Conservation (phyloP, 148 eudicot species). For the Rhododendron ovatum region DNA sequence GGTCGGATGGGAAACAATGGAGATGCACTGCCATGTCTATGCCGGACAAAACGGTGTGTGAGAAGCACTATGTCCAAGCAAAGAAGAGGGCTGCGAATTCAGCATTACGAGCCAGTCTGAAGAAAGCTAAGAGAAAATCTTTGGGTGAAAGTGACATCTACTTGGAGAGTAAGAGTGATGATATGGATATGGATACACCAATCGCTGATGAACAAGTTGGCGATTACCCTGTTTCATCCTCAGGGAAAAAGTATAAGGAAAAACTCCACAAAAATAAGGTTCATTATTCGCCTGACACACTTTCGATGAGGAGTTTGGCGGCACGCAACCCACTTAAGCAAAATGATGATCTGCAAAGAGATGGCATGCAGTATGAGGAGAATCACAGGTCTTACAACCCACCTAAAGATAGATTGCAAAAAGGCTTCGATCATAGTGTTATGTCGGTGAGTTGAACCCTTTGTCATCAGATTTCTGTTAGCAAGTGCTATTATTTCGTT, state of each 20-base stretch:
- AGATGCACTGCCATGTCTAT: conserved; percentile 97
- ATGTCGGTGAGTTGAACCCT: conserved; percentile 35
- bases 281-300: conserved; percentile 52
- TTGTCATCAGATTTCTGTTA: not conserved
- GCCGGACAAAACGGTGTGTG: conserved; percentile 98
- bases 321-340: conserved; percentile 30
- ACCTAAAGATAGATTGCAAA: conserved; percentile 41
- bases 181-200: conserved; percentile 65
- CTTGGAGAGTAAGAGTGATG: conserved; percentile 83
- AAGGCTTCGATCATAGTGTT: conserved; percentile 38
- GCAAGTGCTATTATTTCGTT: not conserved
- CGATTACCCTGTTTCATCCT: conserved; percentile 40
- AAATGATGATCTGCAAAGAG: conserved; percentile 53
- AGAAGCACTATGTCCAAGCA: conserved; percentile 95
- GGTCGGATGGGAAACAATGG: conserved; percentile 98
- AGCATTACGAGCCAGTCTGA: conserved; percentile 78
- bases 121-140: conserved; percentile 67
- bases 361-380: conserved; percentile 45
- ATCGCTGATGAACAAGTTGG: conserved; percentile 27
- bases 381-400: conserved; percentile 50
- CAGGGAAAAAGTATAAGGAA: conserved; percentile 42
- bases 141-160: conserved; percentile 50
- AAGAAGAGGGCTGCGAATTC: conserved; percentile 98
- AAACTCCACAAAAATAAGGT: conserved; percentile 33
- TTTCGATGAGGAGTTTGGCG: conserved; percentile 33